These are phyloP conservation scores for Vanrija humicola DNA, from an alignment of 1,284 basidiomycete species.

Conservation along the genomic window DNA sequence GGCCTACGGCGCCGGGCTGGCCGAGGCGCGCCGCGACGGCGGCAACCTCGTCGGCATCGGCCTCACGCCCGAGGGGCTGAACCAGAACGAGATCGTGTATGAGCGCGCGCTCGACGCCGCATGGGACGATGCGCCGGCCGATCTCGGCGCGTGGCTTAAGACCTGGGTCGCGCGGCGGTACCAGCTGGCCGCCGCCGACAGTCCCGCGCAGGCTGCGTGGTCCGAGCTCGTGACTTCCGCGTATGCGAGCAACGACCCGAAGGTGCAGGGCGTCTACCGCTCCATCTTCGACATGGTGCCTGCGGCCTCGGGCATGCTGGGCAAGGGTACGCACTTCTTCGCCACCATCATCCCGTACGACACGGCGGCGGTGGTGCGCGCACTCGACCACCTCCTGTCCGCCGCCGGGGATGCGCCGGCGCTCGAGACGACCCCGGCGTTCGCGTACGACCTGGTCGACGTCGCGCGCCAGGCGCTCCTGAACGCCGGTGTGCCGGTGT, in stretches of 20 bases:
- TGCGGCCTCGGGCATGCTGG: conserved; percentile 43
- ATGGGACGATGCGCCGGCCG: conserved; percentile 46
- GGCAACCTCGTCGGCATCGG: conserved; percentile 42
- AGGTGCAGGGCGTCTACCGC: conserved; percentile 50
- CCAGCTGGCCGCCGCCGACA: conserved; percentile 28
- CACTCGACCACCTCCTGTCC: conserved; percentile 45
- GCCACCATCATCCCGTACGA: conserved; percentile 49
- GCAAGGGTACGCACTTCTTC: conserved; percentile 44
- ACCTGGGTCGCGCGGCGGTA: conserved; percentile 50
- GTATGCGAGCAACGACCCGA: conserved; percentile 48
- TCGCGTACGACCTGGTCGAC: conserved; percentile 52
- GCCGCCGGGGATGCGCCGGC: conserved; percentile 26
- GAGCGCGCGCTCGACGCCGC: conserved; percentile 52
- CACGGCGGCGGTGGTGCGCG: conserved; percentile 47
- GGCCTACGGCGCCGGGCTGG: conserved; percentile 7
- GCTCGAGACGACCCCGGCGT: conserved; percentile 43
- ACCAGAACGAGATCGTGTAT: conserved; percentile 53
- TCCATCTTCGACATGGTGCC: conserved; percentile 50
- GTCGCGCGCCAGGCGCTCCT: conserved; percentile 51
- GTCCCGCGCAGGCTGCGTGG: conserved; percentile 47
- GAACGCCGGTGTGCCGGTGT: conserved; percentile 49
- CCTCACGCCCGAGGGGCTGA: conserved; percentile 52
- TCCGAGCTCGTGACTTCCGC: conserved; percentile 47
- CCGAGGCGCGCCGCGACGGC: background rate
- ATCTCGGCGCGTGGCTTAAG: conserved; percentile 42